phyloP scores from a whole-genome alignment of 768 basidiomycete genomes.

The Amanita rubescens region DNA sequence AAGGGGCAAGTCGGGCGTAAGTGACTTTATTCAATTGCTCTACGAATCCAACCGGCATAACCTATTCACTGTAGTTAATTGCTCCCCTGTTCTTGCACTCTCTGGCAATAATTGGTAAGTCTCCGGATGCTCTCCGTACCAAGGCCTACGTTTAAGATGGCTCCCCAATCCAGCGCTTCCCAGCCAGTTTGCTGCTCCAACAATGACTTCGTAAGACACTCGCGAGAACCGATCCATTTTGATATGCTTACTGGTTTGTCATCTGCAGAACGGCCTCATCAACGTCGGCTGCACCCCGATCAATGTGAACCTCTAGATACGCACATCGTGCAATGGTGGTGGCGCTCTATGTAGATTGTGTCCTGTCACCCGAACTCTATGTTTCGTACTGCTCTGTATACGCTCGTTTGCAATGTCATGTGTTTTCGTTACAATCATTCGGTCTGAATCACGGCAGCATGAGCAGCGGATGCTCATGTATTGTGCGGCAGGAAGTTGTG shows the following conservation, averaged over 20 bases:
- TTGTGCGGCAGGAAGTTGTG: no score
- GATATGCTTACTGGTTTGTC: neutral
- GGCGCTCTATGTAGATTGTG: neutral
- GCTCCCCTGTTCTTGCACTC: constrained; percentile 14
- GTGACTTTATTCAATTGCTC: neutral
- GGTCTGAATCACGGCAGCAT: neutral
- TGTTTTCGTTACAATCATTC: neutral
- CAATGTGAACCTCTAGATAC: constrained; percentile 13
- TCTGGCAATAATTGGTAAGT: constrained; percentile 13
- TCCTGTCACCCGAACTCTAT: neutral
- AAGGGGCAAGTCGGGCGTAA: constrained; percentile 15
- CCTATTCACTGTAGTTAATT: constrained; percentile 10
- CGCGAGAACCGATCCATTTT: neutral
- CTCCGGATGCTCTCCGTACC: neutral
- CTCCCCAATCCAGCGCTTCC: constrained; percentile 7
- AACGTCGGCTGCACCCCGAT: constrained; percentile 15
- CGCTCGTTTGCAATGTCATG: neutral
- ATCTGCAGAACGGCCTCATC: constrained; percentile 12
- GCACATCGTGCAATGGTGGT: no score
- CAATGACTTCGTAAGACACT: constrained; percentile 14
- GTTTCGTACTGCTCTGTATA: neutral
- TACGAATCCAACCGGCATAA: neutral
- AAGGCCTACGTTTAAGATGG: neutral
- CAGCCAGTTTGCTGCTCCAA: constrained; percentile 18
- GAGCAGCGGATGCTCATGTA: no score